Conservation (phyloP, 2,329 filamentous ascomycete species). For the Fusarium heterosporum region DNA sequence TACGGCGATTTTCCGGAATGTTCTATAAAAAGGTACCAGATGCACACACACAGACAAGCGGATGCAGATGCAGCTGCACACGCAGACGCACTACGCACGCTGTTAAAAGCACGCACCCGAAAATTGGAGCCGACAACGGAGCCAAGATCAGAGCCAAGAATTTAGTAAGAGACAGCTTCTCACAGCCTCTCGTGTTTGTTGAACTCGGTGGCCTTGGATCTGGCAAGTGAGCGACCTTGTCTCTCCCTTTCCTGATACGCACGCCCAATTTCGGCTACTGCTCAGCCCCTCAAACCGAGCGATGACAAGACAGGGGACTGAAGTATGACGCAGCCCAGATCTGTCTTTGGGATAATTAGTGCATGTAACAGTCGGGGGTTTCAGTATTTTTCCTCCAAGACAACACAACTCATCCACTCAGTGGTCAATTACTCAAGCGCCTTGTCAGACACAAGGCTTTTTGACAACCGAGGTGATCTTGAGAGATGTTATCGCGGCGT, state of each 20-base stretch:
- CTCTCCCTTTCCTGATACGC: slow-evolving; percentile 23
- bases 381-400: slow-evolving; percentile 6
- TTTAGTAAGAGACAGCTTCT: slow-evolving; percentile 16
- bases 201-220: not conserved
- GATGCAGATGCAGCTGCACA: slow-evolving; percentile 10
- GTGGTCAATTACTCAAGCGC: slow-evolving; percentile 8
- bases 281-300: slow-evolving; percentile 35
- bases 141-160: slow-evolving; percentile 3
- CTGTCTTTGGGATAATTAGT: slow-evolving; percentile 24
- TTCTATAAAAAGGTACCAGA: slow-evolving; percentile 41
- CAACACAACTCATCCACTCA: not conserved
- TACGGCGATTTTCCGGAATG: slow-evolving; percentile 40
- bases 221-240: not conserved
- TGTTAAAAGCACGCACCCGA: slow-evolving; percentile 11
- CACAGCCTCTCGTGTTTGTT: not conserved
- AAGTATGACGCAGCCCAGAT: slow-evolving; percentile 38
- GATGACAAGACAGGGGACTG: slow-evolving; percentile 28
- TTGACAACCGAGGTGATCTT: slow-evolving; percentile 4
- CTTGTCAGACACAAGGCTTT: slow-evolving; percentile 8
- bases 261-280: slow-evolving; percentile 38
- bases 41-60: slow-evolving; percentile 7
- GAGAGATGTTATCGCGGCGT: slow-evolving; percentile 9
- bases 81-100: not conserved
- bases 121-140: slow-evolving; percentile 14
- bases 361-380: slow-evolving; percentile 18